Evolutionary conservation across 2,329 filamentous ascomycete genomes (phyloP).

Genomic region (Proliferodiscus dingleyae): DNA sequence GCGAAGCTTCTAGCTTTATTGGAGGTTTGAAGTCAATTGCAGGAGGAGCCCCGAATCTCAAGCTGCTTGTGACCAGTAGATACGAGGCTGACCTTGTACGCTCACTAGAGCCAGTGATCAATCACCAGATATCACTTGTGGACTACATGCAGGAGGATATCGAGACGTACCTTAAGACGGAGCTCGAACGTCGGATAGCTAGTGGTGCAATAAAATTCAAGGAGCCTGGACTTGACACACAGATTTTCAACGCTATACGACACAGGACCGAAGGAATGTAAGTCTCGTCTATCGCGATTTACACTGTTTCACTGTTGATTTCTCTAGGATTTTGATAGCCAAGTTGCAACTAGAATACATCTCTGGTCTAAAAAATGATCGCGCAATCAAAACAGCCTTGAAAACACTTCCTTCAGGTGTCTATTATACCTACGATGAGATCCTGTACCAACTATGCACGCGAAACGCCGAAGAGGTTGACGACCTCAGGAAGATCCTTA

Average conservation of each 20-base stretch:
- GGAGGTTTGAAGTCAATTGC: background rate
- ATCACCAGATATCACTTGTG: slow-evolving; percentile 2
- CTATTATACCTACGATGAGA: slow-evolving; percentile 11
- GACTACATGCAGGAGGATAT: slow-evolving; percentile 11
- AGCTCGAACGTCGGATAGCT: background rate
- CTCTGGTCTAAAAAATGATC: slow-evolving; percentile 5
- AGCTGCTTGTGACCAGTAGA: slow-evolving; percentile 8
- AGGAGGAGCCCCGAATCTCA: slow-evolving; percentile 2
- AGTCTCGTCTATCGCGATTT: no score
- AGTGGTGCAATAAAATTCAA: slow-evolving; percentile 5
- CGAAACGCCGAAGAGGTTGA: slow-evolving; percentile 5
- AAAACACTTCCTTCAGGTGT: background rate
- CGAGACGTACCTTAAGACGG: slow-evolving; percentile 4
- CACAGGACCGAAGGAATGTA: slow-evolving; percentile 9
- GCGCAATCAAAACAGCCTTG: slow-evolving; percentile 6
- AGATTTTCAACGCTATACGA: slow-evolving; percentile 2
- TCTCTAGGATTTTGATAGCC: slow-evolving; percentile 8
- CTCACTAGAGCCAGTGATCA: slow-evolving; percentile 3
- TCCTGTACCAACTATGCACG: slow-evolving; percentile 7
- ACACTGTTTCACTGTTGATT: no score
- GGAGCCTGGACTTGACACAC: slow-evolving; percentile 2
- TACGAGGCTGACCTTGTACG: slow-evolving; percentile 1
- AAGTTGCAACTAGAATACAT: slow-evolving; percentile 13
- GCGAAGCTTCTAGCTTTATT: background rate
- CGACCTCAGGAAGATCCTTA: slow-evolving; percentile 9